Evolutionary conservation across 306 rosid genomes (phyloP), one percentile per base, ranked within the genome.

Genomic region (Fagus sylvatica): DNA sequence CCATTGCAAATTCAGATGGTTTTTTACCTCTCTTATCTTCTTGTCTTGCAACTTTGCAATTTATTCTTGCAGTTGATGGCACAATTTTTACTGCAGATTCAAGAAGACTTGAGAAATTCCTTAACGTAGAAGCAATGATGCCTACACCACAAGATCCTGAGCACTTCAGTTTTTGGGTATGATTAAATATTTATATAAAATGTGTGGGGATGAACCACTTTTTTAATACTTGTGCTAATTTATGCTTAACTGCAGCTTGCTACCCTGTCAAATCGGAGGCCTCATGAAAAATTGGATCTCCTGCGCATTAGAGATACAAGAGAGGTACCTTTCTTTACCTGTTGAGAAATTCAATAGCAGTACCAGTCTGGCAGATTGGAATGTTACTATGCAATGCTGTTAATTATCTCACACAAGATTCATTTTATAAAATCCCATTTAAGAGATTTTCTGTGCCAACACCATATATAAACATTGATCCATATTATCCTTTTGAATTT

Each of bases 141-240:
- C 99, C 99, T 61, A 72, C 97, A 30, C 72, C 76, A 2, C 88
- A 64, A 76, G 96, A 95, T 79, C 98, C 98, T 7, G 98, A 95
- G 84, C 87, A 87, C 79, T 93, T 95, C 80, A 95, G 99, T 83
- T 95, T 95, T 67, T 95, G 99, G 99, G 99, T 95, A 84, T 5
- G 66, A 34, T 40, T 57, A 49, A 69, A 75, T 62, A 7, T 73
- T 72, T 65, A 16, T 62, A 30, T 66, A 54, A 68, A 61, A 42
- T 71, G 41, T 81, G 22, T 46, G 74, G 64, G 69, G 22, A 3
- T 11, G 28, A 10, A 43, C 59, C 71, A 13, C 39, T 60, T 65
- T 73, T 67, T 76, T 67, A 56, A 34, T 43, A 68, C 41, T 28
- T 64, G 40, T 73, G 71, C 83, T 77, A 46, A 80, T 43, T 36